A percentile compares a stretch with the other conserved stretches of the same genome.
Conservation (phyloP, 2,329 filamentous ascomycete species). For the Aspergillus sp. region DNA sequence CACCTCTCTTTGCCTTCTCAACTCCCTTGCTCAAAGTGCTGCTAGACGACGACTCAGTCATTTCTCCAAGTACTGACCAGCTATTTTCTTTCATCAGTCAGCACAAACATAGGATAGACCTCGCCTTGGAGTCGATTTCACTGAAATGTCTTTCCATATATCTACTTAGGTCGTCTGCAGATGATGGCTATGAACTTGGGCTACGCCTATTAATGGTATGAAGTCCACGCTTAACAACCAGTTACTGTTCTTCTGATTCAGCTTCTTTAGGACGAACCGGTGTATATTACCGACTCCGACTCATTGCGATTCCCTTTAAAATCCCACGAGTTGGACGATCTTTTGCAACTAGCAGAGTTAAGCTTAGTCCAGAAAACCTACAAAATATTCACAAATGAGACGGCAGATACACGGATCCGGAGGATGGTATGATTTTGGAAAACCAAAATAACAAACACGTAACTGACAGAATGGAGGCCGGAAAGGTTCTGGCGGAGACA, state of each 20-base stretch:
- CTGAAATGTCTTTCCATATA: slow-evolving; percentile 15
- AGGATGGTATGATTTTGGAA: slow-evolving; percentile 20
- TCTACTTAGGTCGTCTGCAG: slow-evolving; percentile 13
- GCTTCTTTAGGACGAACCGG: slow-evolving; percentile 12
- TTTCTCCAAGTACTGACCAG: neutral
- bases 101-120: neutral
- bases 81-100: slow-evolving; percentile 5
- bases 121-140: slow-evolving; percentile 9
- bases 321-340: neutral
- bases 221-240: neutral
- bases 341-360: neutral
- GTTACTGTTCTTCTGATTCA: slow-evolving; percentile 5
- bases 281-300: neutral
- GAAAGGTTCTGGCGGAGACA: slow-evolving; percentile 25
- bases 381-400: slow-evolving; percentile 9
- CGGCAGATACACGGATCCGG: neutral
- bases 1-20: slow-evolving; percentile 6
- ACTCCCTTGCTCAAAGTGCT: slow-evolving; percentile 6
- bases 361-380: slow-evolving; percentile 6
- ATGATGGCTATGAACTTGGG: slow-evolving; percentile 10
- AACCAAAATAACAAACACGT: neutral
- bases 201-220: slow-evolving; percentile 21
- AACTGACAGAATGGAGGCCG: slow-evolving; percentile 21
- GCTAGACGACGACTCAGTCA: neutral
- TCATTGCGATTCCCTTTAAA: slow-evolving; percentile 2